A percentile compares a stretch with the other conserved stretches of the same genome.
Conservation (phyloP, 495 filamentous ascomycete species). For the Gamarada debralockiae region DNA sequence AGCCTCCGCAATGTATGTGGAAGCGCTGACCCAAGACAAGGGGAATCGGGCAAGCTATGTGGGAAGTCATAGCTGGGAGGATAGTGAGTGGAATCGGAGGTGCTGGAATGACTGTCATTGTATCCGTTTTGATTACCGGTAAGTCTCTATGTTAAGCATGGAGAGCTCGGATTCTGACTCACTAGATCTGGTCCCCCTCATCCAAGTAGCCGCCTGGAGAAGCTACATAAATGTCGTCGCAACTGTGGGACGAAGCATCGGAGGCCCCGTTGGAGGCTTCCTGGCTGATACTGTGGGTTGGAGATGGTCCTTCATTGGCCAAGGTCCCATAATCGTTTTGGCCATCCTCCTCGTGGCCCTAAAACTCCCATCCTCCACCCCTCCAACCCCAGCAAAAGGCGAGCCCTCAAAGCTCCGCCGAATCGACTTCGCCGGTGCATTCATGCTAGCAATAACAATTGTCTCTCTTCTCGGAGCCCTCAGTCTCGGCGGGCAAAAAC, state of each 20-base stretch:
- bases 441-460: slow-evolving; percentile 44
- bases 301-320: slow-evolving; percentile 38
- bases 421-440: slow-evolving; percentile 34
- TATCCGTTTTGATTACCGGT: slow-evolving; percentile 60
- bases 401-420: slow-evolving; percentile 5
- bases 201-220: slow-evolving; percentile 64
- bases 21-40: no score
- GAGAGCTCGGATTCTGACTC: no score
- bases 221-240: slow-evolving; percentile 62
- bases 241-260: slow-evolving; percentile 59
- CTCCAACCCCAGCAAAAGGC: background rate
- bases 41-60: slow-evolving; percentile 24
- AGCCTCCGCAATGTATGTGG: no score
- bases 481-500: slow-evolving; percentile 52
- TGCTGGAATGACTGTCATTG: slow-evolving; percentile 53
- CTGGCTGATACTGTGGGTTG: slow-evolving; percentile 64
- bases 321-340: slow-evolving; percentile 8
- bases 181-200: slow-evolving; percentile 61
- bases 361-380: background rate
- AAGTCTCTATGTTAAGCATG: no score
- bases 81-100: slow-evolving; percentile 44
- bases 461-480: slow-evolving; percentile 49
- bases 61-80: background rate
- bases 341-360: slow-evolving; percentile 7
- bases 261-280: slow-evolving; percentile 61